Conservation (phyloP, 1,284 basidiomycete genomes). For the Puccinia brachypodii region DNA sequence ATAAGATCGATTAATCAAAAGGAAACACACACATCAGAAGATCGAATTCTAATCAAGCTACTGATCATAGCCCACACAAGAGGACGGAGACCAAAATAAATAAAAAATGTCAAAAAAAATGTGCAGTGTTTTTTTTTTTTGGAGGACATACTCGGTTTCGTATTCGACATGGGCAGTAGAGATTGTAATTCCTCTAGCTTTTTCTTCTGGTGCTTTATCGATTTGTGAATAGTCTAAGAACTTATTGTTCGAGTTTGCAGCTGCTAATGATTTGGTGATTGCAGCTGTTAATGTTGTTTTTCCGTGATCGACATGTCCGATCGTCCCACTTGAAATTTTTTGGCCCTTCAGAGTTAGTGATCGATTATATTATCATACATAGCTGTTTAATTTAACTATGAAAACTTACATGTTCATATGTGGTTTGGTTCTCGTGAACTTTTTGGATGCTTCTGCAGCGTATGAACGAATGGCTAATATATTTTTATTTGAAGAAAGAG, state of each 20-base stretch:
- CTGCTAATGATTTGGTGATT: slow-evolving; percentile 91
- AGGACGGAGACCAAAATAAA: neutral
- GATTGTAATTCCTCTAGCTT: slow-evolving; percentile 99
- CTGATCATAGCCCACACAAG: neutral
- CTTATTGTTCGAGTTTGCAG: slow-evolving; percentile 73
- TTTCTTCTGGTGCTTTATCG: slow-evolving; percentile 99
- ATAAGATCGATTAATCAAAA: neutral
- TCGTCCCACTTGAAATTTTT: slow-evolving; percentile 20
- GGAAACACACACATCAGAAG: neutral
- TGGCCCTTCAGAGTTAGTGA: neutral
- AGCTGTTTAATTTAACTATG: neutral
- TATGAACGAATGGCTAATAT: slow-evolving; percentile 26
- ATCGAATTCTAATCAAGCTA: neutral
- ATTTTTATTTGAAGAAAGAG: neutral
- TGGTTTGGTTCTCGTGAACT: slow-evolving; percentile 37
- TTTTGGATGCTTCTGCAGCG: slow-evolving; percentile 43
- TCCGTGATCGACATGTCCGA: slow-evolving; percentile 57
- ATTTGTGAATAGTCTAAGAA: slow-evolving; percentile 98
- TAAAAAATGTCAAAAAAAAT: neutral
- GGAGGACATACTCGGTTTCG: slow-evolving; percentile 70
- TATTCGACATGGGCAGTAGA: slow-evolving; percentile 88
- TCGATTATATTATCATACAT: neutral
- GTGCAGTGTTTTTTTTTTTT: too few relatives aligned
- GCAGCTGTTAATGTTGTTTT: slow-evolving; percentile 95
- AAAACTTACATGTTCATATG: slow-evolving; percentile 44